These are phyloP conservation scores for Allium fistulosum DNA, from an alignment of 106 monocot genomes.

Conservation along the genomic window DNA sequence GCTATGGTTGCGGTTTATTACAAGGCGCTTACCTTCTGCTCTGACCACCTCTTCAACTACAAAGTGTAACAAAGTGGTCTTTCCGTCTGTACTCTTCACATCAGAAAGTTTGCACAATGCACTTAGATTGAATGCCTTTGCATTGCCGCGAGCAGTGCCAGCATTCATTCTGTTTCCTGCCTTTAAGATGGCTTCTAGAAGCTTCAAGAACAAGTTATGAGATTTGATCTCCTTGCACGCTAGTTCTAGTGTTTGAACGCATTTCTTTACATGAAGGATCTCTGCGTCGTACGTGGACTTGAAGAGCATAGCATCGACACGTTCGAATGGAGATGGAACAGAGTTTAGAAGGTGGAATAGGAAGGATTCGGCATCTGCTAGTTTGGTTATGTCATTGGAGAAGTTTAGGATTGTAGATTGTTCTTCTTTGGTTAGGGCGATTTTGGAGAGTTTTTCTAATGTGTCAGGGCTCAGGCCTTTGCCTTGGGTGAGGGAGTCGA, in stretches of 20 bases:
- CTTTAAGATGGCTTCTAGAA: conserved; percentile 61
- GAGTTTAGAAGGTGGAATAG: conserved; percentile 56
- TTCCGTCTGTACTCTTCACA: conserved; percentile 57
- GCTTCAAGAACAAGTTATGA: conserved; percentile 42
- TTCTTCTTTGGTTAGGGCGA: conserved; percentile 54
- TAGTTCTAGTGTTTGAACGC: conserved; percentile 41
- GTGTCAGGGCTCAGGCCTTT: conserved; percentile 45
- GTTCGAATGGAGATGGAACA: conserved; percentile 48
- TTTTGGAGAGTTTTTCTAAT: conserved; percentile 72
- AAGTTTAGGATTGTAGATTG: conserved; percentile 30
- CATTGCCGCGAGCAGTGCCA: conserved; percentile 59
- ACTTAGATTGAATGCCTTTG: conserved; percentile 60
- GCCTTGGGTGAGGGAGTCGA: conserved; percentile 60
- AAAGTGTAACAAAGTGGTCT: conserved; percentile 57
- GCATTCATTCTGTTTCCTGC: conserved; percentile 68
- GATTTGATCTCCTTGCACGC: conserved; percentile 49
- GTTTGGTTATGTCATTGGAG: conserved; percentile 42
- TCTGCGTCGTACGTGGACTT: conserved; percentile 51
- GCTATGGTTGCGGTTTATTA: background rate
- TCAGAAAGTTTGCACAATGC: conserved; percentile 56
- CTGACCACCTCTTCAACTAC: conserved; percentile 52
- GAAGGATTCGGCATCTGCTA: conserved; percentile 84
- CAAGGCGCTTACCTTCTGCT: conserved; percentile 34
- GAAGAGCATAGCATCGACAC: conserved; percentile 74
- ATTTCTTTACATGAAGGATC: conserved; percentile 31